Evolutionary conservation across 305 asterid species (phyloP).

Genomic region (Fraxinus sp.): DNA sequence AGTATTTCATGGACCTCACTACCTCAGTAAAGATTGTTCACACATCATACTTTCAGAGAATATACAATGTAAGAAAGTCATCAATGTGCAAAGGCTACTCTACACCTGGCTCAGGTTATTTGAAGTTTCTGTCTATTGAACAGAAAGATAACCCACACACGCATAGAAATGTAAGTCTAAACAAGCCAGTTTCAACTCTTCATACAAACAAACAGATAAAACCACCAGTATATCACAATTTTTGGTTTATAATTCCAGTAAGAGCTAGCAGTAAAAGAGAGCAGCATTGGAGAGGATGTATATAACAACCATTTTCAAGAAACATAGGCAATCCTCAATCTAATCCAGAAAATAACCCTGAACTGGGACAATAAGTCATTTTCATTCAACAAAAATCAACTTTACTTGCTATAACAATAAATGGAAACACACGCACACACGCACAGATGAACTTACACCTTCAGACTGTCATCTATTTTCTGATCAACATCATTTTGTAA

Average conservation of each 20-base stretch:
- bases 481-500: constrained; percentile 26
- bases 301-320: not conserved
- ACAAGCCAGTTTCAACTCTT: constrained; percentile 1
- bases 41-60: not conserved
- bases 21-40: not conserved
- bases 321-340: not conserved
- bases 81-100: not conserved
- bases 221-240: not conserved
- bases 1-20: not conserved
- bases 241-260: not conserved
- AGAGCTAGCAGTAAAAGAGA: not conserved
- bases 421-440: not conserved
- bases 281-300: not conserved
- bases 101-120: not conserved
- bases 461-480: constrained; percentile 28
- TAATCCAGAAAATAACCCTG: not conserved
- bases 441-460: constrained; percentile 31
- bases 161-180: not conserved
- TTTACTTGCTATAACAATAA: not conserved
- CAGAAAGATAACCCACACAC: not conserved
- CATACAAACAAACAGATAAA: not conserved
- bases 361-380: not conserved
- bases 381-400: not conserved
- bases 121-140: not conserved
- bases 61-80: not conserved